A percentile compares a stretch with the other conserved stretches of the same genome.
These are phyloP conservation scores for Podila epigama DNA, from an alignment of 192 early-diverging fungal species.

Conservation along the genomic window DNA sequence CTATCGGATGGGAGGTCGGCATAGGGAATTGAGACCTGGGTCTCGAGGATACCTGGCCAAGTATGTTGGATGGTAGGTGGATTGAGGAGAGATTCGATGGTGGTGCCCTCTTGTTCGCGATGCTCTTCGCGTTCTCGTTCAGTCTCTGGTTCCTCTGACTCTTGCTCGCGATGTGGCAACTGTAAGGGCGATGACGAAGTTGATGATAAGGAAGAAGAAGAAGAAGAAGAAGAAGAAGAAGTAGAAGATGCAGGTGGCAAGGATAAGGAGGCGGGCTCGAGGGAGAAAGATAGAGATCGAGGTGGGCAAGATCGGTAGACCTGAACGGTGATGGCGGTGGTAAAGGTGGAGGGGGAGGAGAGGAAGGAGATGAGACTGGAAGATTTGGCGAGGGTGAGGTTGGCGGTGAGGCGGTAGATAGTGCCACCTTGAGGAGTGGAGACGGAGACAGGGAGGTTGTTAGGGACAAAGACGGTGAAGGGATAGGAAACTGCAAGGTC, in stretches of 20 bases:
- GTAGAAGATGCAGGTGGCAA: too few species aligned
- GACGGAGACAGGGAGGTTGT: conserved; percentile 29
- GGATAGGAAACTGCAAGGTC: conserved; percentile 12
- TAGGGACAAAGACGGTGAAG: conserved; percentile 32
- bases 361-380: conserved; percentile 40
- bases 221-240: too few species aligned
- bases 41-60: conserved; percentile 39
- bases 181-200: too few species aligned
- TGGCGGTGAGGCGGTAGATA: conserved; percentile 41
- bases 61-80: conserved; percentile 28
- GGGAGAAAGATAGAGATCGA: conserved; percentile 5
- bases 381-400: conserved; percentile 32
- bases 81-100: not conserved
- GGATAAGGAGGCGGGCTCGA: not conserved
- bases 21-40: conserved; percentile 24
- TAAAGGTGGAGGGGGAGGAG: conserved; percentile 17
- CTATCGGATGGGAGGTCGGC: conserved; percentile 16
- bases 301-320: conserved; percentile 29
- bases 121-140: not conserved
- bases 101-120: not conserved
- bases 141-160: not conserved
- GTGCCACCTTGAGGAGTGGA: conserved; percentile 47
- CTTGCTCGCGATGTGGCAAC: conserved; percentile 10
- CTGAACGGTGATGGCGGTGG: conserved; percentile 14
- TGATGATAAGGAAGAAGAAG: too few species aligned